These are phyloP conservation scores for Microdochium nivale DNA, from an alignment of 2,329 filamentous ascomycete genomes.

Conservation along the genomic window DNA sequence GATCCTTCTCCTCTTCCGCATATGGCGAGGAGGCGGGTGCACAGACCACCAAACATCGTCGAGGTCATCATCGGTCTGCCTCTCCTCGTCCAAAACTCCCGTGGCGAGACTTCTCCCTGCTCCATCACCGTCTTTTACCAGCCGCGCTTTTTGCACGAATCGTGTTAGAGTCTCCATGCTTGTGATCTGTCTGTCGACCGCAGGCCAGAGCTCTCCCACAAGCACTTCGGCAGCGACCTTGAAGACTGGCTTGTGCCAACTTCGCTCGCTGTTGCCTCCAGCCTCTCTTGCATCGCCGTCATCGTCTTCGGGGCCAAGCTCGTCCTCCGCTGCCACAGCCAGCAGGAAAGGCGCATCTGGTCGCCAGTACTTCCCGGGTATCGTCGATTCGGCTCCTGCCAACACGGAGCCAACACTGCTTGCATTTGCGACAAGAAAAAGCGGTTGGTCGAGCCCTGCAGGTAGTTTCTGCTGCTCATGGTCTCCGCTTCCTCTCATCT, in stretches of 20 bases:
- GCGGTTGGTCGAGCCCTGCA: neutral
- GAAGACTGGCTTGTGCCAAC: neutral
- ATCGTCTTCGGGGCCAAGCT: neutral
- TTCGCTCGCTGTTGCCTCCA: neutral
- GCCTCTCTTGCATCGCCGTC: too few species aligned
- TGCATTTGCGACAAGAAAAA: neutral
- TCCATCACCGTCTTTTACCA: neutral
- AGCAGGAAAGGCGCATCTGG: neutral
- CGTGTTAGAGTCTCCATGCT: neutral
- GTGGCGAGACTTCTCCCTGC: too few species aligned
- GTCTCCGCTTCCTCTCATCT: neutral
- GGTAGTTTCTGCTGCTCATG: neutral
- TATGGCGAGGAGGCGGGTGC: neutral
- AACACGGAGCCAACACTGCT: neutral
- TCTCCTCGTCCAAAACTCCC: neutral
- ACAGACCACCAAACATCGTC: neutral
- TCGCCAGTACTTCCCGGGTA: neutral
- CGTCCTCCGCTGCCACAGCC: neutral
- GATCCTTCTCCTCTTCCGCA: neutral
- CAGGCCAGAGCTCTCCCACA: neutral
- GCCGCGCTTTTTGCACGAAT: neutral
- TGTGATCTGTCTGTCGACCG: neutral
- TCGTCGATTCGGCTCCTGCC: neutral
- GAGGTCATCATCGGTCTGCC: neutral
- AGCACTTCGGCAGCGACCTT: neutral